Evolutionary conservation across 1,284 basidiomycete genomes (phyloP), one percentile per base, ranked within the genome.

Genomic region (Apiotrichum mycotoxinovorans): DNA sequence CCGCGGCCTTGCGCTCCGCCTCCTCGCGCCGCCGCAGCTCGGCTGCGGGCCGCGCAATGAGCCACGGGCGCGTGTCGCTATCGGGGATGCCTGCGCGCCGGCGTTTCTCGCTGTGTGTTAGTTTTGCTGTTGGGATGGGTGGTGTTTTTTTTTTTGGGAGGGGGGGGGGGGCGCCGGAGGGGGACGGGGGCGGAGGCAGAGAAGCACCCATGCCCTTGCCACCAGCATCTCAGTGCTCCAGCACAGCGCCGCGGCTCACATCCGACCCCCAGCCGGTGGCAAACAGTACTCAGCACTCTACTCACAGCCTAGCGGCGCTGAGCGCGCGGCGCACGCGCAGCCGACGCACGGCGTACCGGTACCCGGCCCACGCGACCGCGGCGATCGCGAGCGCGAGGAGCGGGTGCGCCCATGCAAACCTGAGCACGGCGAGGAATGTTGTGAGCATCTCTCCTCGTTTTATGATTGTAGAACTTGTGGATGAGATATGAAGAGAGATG

Each of bases 1-100:
- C 58, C 12, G 26, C 46, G 4, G 37, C 45, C 11, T 4, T 4
- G 41, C 35, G 45, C 20, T 30, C 20, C 4, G 43, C 53, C 48
- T 63, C 56, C 30, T 60, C 56, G 15, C 58, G 62, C 26, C 56
- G 48, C n/a, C 40, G 25, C 23, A 58, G 62, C 58, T 63, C 58
- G 22, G 58, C 62, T 0, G 58, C 62, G 4, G 58, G 58, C 15
- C 53, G 51, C 11, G 62, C 62, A 23, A 63, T 45, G 22, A 60
- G 47, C 58, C 58, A 63, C 14, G 62, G 62, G 9, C 62, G 58
- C 40, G 51, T 60, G 45, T 63, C 62, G 25, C 35, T 49, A 49
- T 63, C 62, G 4, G 62, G 62, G 26, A 63, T 63, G 30, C 62
- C 62, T 5, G 62, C 62, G 47, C 58, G 58, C 23, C 62, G 53